Conservation (phyloP, 352 stramenopile species). For the Thalassiosira livingstoniorum region DNA sequence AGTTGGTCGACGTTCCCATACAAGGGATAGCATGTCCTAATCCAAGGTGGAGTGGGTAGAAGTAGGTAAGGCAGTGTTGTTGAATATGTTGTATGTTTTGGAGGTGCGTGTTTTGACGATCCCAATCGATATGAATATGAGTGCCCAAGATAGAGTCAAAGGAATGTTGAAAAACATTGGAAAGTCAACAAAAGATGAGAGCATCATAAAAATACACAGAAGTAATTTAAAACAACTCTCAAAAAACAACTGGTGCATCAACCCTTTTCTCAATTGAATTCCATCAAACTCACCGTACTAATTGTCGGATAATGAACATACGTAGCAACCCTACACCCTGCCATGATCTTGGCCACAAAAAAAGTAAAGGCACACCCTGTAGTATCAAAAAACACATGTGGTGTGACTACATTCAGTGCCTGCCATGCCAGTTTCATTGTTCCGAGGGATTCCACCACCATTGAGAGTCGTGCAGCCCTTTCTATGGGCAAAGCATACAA, state of each 20-base stretch:
- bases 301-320: conserved; percentile 99
- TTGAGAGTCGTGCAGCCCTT: conserved; percentile 85
- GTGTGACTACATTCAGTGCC: conserved; percentile 87
- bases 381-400: conserved; percentile 96
- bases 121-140: background rate
- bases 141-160: background rate
- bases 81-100: too few species aligned
- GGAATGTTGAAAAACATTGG: background rate
- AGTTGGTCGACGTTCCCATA: conserved; percentile 89
- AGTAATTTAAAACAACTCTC: too few species aligned
- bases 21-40: conserved; percentile 95
- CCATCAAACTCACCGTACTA: conserved; percentile 80
- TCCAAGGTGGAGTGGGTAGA: too few species aligned
- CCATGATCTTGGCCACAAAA: conserved; percentile 89
- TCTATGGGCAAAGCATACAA: too few species aligned
- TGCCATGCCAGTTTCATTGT: conserved; percentile 91
- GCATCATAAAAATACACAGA: background rate
- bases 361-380: conserved; percentile 98
- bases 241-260: too few species aligned
- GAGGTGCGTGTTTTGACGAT: conserved; percentile 3
- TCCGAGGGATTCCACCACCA: conserved; percentile 95
- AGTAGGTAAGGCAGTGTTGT: too few species aligned
- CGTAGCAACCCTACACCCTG: conserved; percentile 89
- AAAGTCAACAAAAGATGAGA: background rate
- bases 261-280: conserved; percentile 13